Conservation (phyloP, 257 asterid species). For the Voacanga thouarsii region DNA sequence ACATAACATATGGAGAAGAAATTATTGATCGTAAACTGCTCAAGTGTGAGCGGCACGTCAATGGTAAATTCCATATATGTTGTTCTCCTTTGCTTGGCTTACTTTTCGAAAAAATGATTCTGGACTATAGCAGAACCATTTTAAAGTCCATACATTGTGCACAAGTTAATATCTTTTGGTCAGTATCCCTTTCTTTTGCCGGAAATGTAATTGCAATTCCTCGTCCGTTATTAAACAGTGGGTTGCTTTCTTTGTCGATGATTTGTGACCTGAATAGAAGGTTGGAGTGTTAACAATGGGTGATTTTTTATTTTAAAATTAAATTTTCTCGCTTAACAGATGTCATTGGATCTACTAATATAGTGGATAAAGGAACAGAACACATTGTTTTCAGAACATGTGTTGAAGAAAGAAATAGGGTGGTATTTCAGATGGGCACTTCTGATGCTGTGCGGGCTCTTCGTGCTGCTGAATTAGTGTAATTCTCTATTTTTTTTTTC, state of each 20-base stretch:
- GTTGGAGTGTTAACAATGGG: not conserved
- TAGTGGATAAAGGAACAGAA: slow-evolving; percentile 77
- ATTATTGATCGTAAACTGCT: slow-evolving; percentile 87
- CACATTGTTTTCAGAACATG: slow-evolving; percentile 82
- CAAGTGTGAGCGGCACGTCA: slow-evolving; percentile 75
- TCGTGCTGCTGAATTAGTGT: slow-evolving; percentile 78
- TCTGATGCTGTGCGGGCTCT: slow-evolving; percentile 92
- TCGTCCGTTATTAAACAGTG: not conserved
- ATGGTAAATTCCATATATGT: slow-evolving; percentile 39
- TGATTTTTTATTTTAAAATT: not conserved
- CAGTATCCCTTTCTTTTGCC: not conserved
- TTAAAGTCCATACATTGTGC: no score
- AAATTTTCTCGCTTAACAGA: slow-evolving; percentile 37
- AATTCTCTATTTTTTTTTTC: slow-evolving; percentile 28
- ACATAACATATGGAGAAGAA: slow-evolving; percentile 87
- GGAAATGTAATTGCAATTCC: not conserved
- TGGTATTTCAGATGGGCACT: slow-evolving; percentile 94
- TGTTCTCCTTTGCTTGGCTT: not conserved
- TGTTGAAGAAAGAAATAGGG: slow-evolving; percentile 61
- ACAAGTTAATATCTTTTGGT: not conserved
- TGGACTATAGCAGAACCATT: no score
- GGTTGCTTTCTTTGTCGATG: not conserved
- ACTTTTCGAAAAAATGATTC: not conserved
- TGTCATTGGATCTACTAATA: slow-evolving; percentile 67
- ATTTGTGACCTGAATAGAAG: not conserved